A percentile compares a stretch with the other conserved stretches of the same genome.
These are phyloP conservation scores for Lecanosticta acicola DNA, from an alignment of 2,329 filamentous ascomycete species.

Conservation along the genomic window DNA sequence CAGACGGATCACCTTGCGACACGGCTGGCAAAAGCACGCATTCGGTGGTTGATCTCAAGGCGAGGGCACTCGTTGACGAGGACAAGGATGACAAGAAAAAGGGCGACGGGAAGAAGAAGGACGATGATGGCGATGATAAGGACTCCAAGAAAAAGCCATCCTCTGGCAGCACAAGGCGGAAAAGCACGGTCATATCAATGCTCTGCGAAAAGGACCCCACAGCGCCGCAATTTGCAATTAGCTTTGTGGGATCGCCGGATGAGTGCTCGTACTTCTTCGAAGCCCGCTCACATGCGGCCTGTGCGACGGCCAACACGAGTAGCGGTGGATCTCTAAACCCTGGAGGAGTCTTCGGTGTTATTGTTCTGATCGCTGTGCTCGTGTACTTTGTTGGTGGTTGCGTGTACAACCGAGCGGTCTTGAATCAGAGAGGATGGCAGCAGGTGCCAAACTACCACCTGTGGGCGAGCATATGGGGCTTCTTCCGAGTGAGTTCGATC, in stretches of 20 bases:
- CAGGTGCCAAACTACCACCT: slow-evolving; percentile 91
- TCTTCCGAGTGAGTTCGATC: slow-evolving; percentile 61
- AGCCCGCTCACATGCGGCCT: slow-evolving; percentile 77
- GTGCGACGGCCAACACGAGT: slow-evolving; percentile 60
- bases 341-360: slow-evolving; percentile 80
- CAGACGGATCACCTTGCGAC: slow-evolving; percentile 45
- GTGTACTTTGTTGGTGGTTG: slow-evolving; percentile 90
- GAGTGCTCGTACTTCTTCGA: slow-evolving; percentile 97
- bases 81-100: slow-evolving; percentile 19
- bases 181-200: slow-evolving; percentile 84
- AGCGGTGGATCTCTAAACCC: slow-evolving; percentile 55
- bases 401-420: slow-evolving; percentile 90
- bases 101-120: slow-evolving; percentile 31
- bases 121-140: slow-evolving; percentile 29
- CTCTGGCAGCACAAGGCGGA: slow-evolving; percentile 60
- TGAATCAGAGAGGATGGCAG: slow-evolving; percentile 89
- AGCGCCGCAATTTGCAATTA: slow-evolving; percentile 61
- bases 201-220: slow-evolving; percentile 82
- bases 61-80: slow-evolving; percentile 38
- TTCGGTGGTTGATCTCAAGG: slow-evolving; percentile 20
- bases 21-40: slow-evolving; percentile 26
- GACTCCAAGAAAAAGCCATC: slow-evolving; percentile 20
- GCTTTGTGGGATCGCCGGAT: slow-evolving; percentile 77
- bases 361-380: slow-evolving; percentile 67
- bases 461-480: slow-evolving; percentile 82